Evolutionary conservation across 805 yeast species (phyloP), one percentile per base, ranked within the genome.

Genomic region (Hanseniaspora meyeri): DNA sequence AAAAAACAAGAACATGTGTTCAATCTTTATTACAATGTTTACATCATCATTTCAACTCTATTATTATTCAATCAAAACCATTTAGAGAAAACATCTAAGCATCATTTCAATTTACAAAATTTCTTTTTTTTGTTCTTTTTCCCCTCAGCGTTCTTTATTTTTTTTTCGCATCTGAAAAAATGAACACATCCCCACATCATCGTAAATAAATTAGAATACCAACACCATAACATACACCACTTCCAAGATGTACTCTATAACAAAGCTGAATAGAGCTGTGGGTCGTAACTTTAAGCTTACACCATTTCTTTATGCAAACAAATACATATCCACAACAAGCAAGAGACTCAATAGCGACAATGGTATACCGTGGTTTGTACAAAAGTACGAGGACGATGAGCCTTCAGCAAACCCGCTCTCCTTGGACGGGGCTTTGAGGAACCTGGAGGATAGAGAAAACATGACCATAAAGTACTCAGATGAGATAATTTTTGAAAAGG

Each of bases 301-400:
- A 24, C 45, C 17, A 1, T 14, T 14, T 24, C 45, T 42, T 9
- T 8, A 24, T 3, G 20, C 16, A 42, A 42, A 42, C 37, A n/a
- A 8, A 16, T 6, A n/a, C 11, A 17, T 29, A 16, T 31, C 24
- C n/a, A n/a, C 17, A 29, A 31, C 43, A 39, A 12, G 8, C 16
- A n/a, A 14, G 31, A 45, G 24, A 45, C 12, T n/a, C 37, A 45
- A 42, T 24, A 24, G 17, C 19, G 19, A 34, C n/a, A 32, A 47
- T 17, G 47, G 49, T 11, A 53, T 53, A 6, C 51, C 57, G 8
- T 53, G 50, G 57, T 53, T 53, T 24, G 49, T 53, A 8, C 45
- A 53, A 14, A 53, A 53, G 11, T 53, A 53, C 27, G 43, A 51
- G 16, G n/a, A 43, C 8, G 46, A 52, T 31, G 46, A 50, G 19